Conservation (phyloP, 2,329 filamentous ascomycete genomes). For the Fusarium sp. region DNA sequence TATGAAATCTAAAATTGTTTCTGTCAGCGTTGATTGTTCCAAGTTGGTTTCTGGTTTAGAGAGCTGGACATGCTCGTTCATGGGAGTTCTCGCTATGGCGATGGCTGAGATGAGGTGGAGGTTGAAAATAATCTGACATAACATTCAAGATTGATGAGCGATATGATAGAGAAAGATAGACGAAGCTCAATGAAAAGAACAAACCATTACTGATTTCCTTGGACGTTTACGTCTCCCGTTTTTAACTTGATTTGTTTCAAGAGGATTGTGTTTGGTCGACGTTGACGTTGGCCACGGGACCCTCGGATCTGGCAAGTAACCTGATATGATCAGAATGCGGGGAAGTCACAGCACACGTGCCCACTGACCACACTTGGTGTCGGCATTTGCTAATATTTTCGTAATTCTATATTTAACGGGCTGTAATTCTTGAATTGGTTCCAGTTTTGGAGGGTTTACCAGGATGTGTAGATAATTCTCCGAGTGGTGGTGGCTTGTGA, state of each 20-base stretch:
- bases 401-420: conserved; percentile 5
- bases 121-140: conserved; percentile 24
- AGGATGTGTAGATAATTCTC: neutral
- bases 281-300: conserved; percentile 7
- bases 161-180: conserved; percentile 38
- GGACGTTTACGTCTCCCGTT: neutral
- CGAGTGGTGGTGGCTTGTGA: neutral
- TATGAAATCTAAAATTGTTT: conserved; percentile 7
- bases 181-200: conserved; percentile 29
- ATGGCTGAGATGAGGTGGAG: conserved; percentile 13
- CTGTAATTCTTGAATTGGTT: neutral
- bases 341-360: conserved; percentile 32
- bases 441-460: neutral
- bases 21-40: conserved; percentile 39
- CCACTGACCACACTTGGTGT: neutral
- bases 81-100: conserved; percentile 13
- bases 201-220: conserved; percentile 21
- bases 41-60: conserved; percentile 31
- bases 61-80: conserved; percentile 7
- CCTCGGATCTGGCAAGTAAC: conserved; percentile 13
- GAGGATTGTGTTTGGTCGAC: conserved; percentile 8
- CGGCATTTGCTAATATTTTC: neutral
- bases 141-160: conserved; percentile 24
- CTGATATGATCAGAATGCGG: conserved; percentile 27
- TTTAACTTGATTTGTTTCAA: conserved; percentile 1